These are phyloP conservation scores for Phytophthora cactorum DNA, from an alignment of 352 stramenopile species.

Conservation along the genomic window DNA sequence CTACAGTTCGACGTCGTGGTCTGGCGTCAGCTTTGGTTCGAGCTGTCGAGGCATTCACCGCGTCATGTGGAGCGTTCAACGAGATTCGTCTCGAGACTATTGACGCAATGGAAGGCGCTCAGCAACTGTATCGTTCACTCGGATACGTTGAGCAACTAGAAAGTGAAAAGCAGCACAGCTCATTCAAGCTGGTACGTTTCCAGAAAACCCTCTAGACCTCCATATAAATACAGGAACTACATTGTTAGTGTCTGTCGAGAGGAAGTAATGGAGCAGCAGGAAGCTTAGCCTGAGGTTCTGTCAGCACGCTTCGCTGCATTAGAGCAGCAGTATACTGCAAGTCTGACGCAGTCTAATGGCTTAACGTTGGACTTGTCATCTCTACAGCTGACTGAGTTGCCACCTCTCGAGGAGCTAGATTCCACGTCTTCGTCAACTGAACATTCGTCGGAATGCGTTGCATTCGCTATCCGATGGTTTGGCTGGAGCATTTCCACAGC, in stretches of 20 bases:
- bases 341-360: slow-evolving; percentile 32
- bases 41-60: slow-evolving; percentile 49
- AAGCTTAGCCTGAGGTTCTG: background rate
- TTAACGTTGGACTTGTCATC: slow-evolving; percentile 56
- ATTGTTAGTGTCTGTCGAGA: too few species aligned
- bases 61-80: slow-evolving; percentile 28
- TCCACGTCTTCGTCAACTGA: slow-evolving; percentile 56
- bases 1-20: slow-evolving; percentile 45
- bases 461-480: slow-evolving; percentile 42
- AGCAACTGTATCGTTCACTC: slow-evolving; percentile 53
- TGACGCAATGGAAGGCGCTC: slow-evolving; percentile 57
- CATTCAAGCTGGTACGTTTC: slow-evolving; percentile 67
- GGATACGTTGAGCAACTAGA: slow-evolving; percentile 51
- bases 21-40: slow-evolving; percentile 56
- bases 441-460: slow-evolving; percentile 54
- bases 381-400: slow-evolving; percentile 44
- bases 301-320: background rate
- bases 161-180: slow-evolving; percentile 40
- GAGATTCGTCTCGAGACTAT: slow-evolving; percentile 70
- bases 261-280: slow-evolving; percentile 12
- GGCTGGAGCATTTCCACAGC: slow-evolving; percentile 38
- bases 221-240: slow-evolving; percentile 30
- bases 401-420: slow-evolving; percentile 35
- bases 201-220: slow-evolving; percentile 41
- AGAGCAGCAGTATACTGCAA: slow-evolving; percentile 22